These are phyloP conservation scores for Aquilaria yunnanensis DNA, from an alignment of 345 rosid genomes.

Conservation along the genomic window DNA sequence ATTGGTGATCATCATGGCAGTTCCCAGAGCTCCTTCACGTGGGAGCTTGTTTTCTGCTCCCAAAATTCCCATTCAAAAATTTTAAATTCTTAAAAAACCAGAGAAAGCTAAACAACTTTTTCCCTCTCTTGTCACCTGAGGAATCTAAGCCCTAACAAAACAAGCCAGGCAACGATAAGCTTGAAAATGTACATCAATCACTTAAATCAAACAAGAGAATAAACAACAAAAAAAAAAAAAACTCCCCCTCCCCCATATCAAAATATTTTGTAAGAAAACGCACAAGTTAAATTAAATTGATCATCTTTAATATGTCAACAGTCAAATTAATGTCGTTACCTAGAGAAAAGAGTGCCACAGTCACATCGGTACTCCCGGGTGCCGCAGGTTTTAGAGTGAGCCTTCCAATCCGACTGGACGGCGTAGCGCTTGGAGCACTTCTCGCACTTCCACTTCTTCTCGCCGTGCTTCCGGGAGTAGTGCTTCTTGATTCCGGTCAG, in stretches of 20 bases:
- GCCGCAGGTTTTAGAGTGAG: conserved; percentile 80
- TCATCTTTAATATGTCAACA: too few relatives aligned
- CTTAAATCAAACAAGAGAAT: background rate
- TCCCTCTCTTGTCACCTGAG: conserved; percentile 21
- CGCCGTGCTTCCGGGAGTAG: conserved; percentile 73
- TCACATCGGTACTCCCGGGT: conserved; percentile 75
- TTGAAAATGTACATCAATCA: conserved; percentile 7
- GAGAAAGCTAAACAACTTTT: conserved; percentile 7
- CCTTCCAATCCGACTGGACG: conserved; percentile 87
- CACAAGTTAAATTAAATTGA: too few relatives aligned
- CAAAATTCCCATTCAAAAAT: background rate
- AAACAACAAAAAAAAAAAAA: background rate
- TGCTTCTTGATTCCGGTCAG: conserved; percentile 85
- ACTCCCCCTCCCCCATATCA: background rate
- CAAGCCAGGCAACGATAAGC: conserved; percentile 14
- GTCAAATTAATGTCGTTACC: conserved; percentile 26
- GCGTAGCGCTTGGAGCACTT: conserved; percentile 74
- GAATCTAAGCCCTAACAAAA: conserved; percentile 35
- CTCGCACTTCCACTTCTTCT: conserved; percentile 86
- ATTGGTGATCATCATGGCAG: conserved; percentile 15
- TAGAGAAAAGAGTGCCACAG: conserved; percentile 79
- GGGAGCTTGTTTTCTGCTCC: conserved; percentile 12
- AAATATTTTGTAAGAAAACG: too few relatives aligned
- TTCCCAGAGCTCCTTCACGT: conserved; percentile 35
- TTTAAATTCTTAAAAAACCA: background rate